Percentiles rank a stretch among this genome's conserved stretches.
phyloP scores from a whole-genome alignment of 2,329 filamentous ascomycete genomes.

The Calonectria ilicicola region DNA sequence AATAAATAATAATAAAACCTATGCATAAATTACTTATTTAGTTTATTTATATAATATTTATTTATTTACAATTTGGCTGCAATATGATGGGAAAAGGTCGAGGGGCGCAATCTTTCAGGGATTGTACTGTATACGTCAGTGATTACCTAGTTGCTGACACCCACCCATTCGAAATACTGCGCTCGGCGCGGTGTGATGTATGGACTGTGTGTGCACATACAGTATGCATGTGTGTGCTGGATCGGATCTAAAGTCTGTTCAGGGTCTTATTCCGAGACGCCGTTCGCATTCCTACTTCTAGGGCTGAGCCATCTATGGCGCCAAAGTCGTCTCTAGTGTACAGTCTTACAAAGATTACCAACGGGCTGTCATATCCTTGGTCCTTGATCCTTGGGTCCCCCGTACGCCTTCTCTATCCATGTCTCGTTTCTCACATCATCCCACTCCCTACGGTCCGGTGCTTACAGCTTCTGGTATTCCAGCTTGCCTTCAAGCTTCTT shows the following conservation, averaged over 20 bases:
- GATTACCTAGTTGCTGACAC: conserved; percentile 14
- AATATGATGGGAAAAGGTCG: too few relatives aligned
- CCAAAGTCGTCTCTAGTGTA: conserved; percentile 43
- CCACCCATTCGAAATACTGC: neutral
- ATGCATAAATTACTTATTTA: too few relatives aligned
- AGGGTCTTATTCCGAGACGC: conserved; percentile 36
- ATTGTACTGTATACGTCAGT: neutral
- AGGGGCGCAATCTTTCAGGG: too few relatives aligned
- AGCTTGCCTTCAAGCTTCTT: conserved; percentile 99
- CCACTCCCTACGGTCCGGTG: conserved; percentile 2
- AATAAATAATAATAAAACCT: too few relatives aligned
- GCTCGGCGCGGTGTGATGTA: neutral
- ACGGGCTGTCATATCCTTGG: conserved; percentile 30
- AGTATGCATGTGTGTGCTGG: neutral
- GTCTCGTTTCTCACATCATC: conserved; percentile 18
- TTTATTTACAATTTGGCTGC: too few relatives aligned
- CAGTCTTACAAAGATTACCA: conserved; percentile 43
- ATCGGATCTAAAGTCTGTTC: conserved; percentile 10
- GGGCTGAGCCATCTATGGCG: conserved; percentile 37
- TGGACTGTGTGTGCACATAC: neutral
- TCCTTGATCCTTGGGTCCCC: conserved; percentile 22
- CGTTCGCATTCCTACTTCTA: conserved; percentile 42
- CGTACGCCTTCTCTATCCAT: conserved; percentile 27
- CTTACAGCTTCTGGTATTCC: conserved; percentile 93
- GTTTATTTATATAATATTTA: too few relatives aligned